These are phyloP conservation scores for Helicocarpus griseus DNA, from an alignment of 2,329 filamentous ascomycete species.

Conservation along the genomic window DNA sequence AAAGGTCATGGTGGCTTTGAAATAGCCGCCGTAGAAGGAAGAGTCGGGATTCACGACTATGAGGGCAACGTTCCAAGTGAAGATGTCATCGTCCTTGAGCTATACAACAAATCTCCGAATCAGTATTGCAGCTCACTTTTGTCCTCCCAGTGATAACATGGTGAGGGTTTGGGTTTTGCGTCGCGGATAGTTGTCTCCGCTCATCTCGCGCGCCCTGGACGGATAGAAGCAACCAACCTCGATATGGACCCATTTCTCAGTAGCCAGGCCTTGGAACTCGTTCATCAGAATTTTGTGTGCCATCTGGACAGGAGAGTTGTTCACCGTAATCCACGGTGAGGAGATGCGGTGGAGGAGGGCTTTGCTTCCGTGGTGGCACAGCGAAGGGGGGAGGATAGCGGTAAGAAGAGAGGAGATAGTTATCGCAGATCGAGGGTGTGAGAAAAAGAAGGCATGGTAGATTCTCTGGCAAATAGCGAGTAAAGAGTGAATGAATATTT, in stretches of 20 bases:
- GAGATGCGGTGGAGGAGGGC: background rate
- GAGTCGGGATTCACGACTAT: constrained; percentile 91
- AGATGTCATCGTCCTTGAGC: constrained; percentile 72
- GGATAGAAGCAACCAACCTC: constrained; percentile 47
- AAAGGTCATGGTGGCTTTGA: constrained; percentile 83
- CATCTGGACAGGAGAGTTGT: constrained; percentile 20
- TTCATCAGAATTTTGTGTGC: constrained; percentile 80
- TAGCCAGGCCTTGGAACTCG: constrained; percentile 69
- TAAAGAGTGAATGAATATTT: background rate
- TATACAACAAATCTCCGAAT: constrained; percentile 29
- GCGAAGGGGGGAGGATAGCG: background rate
- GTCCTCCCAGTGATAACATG: background rate
- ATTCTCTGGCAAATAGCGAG: too few species aligned
- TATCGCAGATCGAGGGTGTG: background rate
- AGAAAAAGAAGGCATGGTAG: background rate
- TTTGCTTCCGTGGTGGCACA: background rate
- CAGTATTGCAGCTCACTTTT: background rate
- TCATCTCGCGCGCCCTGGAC: too few species aligned
- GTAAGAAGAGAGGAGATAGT: background rate
- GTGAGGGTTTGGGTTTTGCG: background rate
- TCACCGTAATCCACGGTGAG: background rate
- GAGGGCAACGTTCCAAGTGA: constrained; percentile 77
- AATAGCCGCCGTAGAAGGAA: constrained; percentile 84
- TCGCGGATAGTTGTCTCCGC: too few species aligned
- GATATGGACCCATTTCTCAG: constrained; percentile 91